phyloP scores from a whole-genome alignment of 306 rosid species.

The Malus sylvestris region DNA sequence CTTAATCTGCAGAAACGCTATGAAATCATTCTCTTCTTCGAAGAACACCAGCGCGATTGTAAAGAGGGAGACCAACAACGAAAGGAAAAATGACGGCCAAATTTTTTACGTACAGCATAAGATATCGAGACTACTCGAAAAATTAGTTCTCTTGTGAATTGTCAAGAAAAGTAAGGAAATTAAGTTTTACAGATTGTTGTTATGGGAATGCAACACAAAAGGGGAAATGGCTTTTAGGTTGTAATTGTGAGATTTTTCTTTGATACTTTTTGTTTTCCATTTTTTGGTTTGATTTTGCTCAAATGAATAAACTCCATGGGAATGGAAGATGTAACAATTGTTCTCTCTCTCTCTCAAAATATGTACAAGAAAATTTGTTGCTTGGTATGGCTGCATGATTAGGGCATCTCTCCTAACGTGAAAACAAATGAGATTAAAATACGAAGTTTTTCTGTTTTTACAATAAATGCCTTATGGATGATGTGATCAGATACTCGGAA shows the following conservation, averaged over 20 bases:
- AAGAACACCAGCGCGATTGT: slow-evolving; percentile 25
- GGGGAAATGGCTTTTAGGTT: slow-evolving; percentile 12
- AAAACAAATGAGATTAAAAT: neutral
- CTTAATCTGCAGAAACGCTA: slow-evolving; percentile 24
- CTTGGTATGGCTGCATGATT: neutral
- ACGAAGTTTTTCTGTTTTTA: neutral
- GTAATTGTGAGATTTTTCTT: slow-evolving; percentile 34
- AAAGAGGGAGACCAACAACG: neutral
- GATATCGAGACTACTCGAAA: slow-evolving; percentile 31
- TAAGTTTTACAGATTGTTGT: slow-evolving; percentile 25
- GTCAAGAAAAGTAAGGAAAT: slow-evolving; percentile 33
- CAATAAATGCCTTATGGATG: accelerated
- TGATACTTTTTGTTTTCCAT: neutral
- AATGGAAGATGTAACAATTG: slow-evolving; percentile 1
- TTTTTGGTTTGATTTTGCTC: slow-evolving; percentile 36
- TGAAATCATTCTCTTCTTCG: slow-evolving; percentile 15
- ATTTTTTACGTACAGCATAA: slow-evolving; percentile 37
- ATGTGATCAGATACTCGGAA: neutral
- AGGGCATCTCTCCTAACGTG: neutral
- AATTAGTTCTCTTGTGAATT: slow-evolving; percentile 52
- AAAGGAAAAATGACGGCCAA: slow-evolving; percentile 20
- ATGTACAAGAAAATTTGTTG: too few species aligned
- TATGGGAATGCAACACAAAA: slow-evolving; percentile 24
- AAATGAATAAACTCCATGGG: slow-evolving; percentile 25
- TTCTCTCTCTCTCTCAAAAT: neutral